Evolutionary conservation across 1,139 yeast genomes (phyloP).

Genomic region (Blastobotrys proliferans): DNA sequence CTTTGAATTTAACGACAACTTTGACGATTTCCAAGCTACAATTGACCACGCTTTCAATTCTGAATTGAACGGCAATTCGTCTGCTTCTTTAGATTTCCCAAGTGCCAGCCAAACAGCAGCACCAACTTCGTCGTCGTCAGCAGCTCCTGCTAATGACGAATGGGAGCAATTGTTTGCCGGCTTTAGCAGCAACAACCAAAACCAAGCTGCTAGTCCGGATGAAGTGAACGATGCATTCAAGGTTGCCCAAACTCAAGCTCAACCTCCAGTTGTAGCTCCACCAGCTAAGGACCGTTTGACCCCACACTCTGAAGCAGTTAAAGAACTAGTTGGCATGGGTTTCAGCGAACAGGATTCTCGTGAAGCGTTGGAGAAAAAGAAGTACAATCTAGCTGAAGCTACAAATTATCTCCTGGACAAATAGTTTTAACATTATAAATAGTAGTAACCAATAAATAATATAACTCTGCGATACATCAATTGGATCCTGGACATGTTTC

Average conservation of each 20-base stretch:
- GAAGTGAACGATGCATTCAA: slow-evolving; percentile 28
- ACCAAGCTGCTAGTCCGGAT: slow-evolving; percentile 26
- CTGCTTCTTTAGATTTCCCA: not conserved
- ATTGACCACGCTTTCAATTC: slow-evolving; percentile 23
- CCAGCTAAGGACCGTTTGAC: slow-evolving; percentile 18
- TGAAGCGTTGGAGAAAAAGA: slow-evolving; percentile 62
- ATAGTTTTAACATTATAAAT: slow-evolving; percentile 1
- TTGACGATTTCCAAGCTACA: slow-evolving; percentile 43
- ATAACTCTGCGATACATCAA: not conserved
- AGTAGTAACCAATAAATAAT: not conserved
- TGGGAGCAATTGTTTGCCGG: slow-evolving; percentile 96
- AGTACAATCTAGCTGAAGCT: slow-evolving; percentile 79
- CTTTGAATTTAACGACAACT: slow-evolving; percentile 22
- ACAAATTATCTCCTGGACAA: slow-evolving; percentile 72
- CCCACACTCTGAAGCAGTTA: slow-evolving; percentile 42
- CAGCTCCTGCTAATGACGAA: slow-evolving; percentile 48
- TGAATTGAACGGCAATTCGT: slow-evolving; percentile 2
- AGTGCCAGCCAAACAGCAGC: not conserved
- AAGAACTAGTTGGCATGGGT: slow-evolving; percentile 88
- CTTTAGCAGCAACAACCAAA: slow-evolving; percentile 64
- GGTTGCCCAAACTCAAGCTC: slow-evolving; percentile 11
- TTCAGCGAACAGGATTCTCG: slow-evolving; percentile 62
- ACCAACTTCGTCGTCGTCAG: not conserved
- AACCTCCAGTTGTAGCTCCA: slow-evolving; percentile 11
- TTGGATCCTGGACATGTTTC: not conserved